A percentile compares a stretch with the other conserved stretches of the same genome.
These are phyloP conservation scores for Sesbania bispinosa DNA, from an alignment of 306 rosid genomes.

Conservation along the genomic window DNA sequence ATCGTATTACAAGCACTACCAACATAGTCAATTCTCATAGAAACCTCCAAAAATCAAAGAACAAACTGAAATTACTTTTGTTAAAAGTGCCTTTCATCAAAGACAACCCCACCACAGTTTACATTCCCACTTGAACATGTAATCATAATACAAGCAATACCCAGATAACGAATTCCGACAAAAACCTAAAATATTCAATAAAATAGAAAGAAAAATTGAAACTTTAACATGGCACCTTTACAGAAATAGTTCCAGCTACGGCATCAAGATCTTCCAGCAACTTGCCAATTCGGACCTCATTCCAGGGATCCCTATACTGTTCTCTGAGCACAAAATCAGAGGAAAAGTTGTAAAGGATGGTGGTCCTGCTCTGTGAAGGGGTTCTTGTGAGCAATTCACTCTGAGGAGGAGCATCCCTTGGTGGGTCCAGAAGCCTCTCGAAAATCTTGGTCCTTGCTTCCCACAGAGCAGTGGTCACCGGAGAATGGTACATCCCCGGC, in stretches of 20 bases:
- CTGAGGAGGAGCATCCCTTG: constrained; percentile 84
- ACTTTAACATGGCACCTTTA: constrained; percentile 45
- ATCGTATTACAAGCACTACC: not conserved
- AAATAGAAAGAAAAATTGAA: not conserved
- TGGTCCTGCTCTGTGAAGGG: constrained; percentile 84
- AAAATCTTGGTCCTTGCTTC: constrained; percentile 66
- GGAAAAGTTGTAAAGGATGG: constrained; percentile 67
- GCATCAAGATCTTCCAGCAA: constrained; percentile 96
- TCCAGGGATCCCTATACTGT: constrained; percentile 96
- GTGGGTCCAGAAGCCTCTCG: constrained; percentile 77
- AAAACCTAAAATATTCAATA: not conserved
- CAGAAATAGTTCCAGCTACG: constrained; percentile 84
- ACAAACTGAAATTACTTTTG: not conserved
- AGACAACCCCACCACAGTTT: not conserved
- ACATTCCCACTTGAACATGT: not conserved
- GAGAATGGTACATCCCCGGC: constrained; percentile 98
- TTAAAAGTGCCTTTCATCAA: not conserved
- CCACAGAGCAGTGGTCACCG: constrained; percentile 92
- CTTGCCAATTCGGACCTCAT: constrained; percentile 83
- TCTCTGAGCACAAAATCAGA: constrained; percentile 75
- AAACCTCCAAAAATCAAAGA: not conserved
- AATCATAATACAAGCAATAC: not conserved
- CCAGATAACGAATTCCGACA: not conserved
- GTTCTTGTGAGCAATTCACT: constrained; percentile 71
- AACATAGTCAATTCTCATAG: not conserved